These are phyloP conservation scores for Venturia asperata DNA, from an alignment of 2,329 filamentous ascomycete genomes.

Conservation along the genomic window DNA sequence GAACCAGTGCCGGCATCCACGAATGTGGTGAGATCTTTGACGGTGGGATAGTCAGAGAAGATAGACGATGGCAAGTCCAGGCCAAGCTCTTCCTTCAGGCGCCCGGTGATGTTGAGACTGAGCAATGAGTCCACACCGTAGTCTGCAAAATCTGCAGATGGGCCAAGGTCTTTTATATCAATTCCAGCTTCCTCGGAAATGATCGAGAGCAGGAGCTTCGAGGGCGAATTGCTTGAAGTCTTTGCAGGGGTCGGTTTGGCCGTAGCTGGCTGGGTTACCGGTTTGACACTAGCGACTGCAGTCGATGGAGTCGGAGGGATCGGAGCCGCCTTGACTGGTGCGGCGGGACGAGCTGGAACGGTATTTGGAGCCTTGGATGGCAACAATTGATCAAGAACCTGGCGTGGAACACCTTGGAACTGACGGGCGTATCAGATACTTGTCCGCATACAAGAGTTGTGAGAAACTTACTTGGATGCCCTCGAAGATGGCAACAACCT, in stretches of 20 bases:
- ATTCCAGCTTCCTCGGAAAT: constrained; percentile 25
- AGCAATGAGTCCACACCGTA: constrained; percentile 28
- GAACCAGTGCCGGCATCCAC: constrained; percentile 36
- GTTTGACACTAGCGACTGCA: background rate
- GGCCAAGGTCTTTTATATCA: constrained; percentile 22
- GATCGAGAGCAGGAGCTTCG: constrained; percentile 48
- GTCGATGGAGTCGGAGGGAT: constrained; percentile 24
- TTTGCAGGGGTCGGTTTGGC: background rate
- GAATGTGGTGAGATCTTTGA: constrained; percentile 47
- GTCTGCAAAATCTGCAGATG: constrained; percentile 25
- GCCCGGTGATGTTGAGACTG: constrained; percentile 25
- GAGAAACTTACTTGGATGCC: constrained; percentile 37
- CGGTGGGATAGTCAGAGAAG: constrained; percentile 53
- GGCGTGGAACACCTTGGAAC: constrained; percentile 60
- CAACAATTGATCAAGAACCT: constrained; percentile 58
- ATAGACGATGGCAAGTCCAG: constrained; percentile 52
- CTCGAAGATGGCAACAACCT: constrained; percentile 51
- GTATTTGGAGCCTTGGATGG: constrained; percentile 45
- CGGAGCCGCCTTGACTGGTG: constrained; percentile 19
- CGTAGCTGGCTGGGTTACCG: background rate
- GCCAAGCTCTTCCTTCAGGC: constrained; percentile 42
- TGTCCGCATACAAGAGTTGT: background rate
- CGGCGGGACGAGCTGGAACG: constrained; percentile 22
- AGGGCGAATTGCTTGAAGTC: too few relatives aligned
- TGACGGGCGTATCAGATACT: constrained; percentile 36